Percentiles rank a stretch among this genome's conserved stretches.
Evolutionary conservation across 1,139 yeast genomes (phyloP).

Genomic region (Blastobotrys serpentis): DNA sequence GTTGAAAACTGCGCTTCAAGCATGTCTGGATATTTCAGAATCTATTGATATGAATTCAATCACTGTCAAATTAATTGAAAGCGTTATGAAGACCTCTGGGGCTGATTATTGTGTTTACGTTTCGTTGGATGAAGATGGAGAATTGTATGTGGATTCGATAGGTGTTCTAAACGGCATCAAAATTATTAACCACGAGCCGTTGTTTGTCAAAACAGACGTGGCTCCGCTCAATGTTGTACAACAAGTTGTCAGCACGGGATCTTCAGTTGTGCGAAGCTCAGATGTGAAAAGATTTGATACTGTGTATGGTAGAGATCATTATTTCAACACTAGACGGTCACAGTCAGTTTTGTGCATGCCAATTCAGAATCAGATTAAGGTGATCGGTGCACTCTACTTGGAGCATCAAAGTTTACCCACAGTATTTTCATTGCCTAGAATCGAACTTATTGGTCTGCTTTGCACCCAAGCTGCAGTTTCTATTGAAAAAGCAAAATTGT

Average conservation of each 20-base stretch:
- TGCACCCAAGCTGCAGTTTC: constrained; percentile 59
- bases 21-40: constrained; percentile 53
- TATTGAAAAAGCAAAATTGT: constrained; percentile 49
- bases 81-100: constrained; percentile 45
- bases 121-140: constrained; percentile 40
- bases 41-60: constrained; percentile 46
- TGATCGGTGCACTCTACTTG: constrained; percentile 51
- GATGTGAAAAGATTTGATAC: constrained; percentile 43
- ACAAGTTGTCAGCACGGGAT: constrained; percentile 46
- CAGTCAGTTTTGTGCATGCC: constrained; percentile 50
- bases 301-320: constrained; percentile 44
- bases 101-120: constrained; percentile 51
- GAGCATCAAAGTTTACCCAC: constrained; percentile 40
- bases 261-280: constrained; percentile 42
- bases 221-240: constrained; percentile 48
- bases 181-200: constrained; percentile 42
- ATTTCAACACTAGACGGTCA: constrained; percentile 42
- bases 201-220: constrained; percentile 45
- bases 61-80: constrained; percentile 44
- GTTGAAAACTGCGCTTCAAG: constrained; percentile 37
- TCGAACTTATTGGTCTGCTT: constrained; percentile 47
- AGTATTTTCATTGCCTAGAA: constrained; percentile 40
- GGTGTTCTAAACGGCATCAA: constrained; percentile 45
- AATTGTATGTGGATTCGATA: constrained; percentile 45
- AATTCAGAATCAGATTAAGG: constrained; percentile 46